Percentiles rank a stretch among this genome's conserved stretches.
phyloP scores from a whole-genome alignment of 2,329 filamentous ascomycete species.

The Cadophora luteo-olivacea region DNA sequence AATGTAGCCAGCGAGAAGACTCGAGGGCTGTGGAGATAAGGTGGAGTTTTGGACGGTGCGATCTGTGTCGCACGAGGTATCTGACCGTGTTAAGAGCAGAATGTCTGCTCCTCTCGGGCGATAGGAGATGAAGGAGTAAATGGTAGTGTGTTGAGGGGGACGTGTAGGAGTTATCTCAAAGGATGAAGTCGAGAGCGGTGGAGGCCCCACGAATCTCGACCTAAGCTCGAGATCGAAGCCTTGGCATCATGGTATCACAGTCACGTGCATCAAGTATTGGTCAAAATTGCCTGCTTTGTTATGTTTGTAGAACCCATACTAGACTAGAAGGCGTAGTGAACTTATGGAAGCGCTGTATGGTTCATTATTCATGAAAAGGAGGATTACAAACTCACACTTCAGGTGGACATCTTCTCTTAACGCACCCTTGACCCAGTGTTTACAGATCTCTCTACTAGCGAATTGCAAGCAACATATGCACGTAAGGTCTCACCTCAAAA shows the following conservation, averaged over 20 bases:
- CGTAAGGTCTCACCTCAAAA: not conserved
- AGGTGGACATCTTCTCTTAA: too few relatives aligned
- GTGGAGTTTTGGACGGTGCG: conserved; percentile 13
- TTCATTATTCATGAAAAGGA: too few relatives aligned
- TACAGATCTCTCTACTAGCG: not conserved
- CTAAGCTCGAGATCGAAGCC: conserved; percentile 1
- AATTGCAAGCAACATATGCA: not conserved
- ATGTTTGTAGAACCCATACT: not conserved
- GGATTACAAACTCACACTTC: too few relatives aligned
- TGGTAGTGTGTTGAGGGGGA: conserved; percentile 5
- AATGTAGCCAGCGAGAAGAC: conserved; percentile 32
- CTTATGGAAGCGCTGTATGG: too few relatives aligned
- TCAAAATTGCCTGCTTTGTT: not conserved
- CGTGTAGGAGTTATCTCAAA: conserved; percentile 14
- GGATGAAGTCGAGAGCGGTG: conserved; percentile 3
- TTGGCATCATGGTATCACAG: not conserved
- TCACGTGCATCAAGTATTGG: not conserved
- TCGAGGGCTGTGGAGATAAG: conserved; percentile 30
- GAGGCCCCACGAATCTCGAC: not conserved
- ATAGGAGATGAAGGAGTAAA: conserved; percentile 15
- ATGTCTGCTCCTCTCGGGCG: conserved; percentile 5
- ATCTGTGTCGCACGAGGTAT: conserved; percentile 13
- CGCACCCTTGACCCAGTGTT: not conserved
- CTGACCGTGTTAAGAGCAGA: conserved; percentile 6
- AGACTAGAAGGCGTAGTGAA: not conserved